phyloP scores from a whole-genome alignment of 139 green algal species.

The Spirogloea muscicola region DNA sequence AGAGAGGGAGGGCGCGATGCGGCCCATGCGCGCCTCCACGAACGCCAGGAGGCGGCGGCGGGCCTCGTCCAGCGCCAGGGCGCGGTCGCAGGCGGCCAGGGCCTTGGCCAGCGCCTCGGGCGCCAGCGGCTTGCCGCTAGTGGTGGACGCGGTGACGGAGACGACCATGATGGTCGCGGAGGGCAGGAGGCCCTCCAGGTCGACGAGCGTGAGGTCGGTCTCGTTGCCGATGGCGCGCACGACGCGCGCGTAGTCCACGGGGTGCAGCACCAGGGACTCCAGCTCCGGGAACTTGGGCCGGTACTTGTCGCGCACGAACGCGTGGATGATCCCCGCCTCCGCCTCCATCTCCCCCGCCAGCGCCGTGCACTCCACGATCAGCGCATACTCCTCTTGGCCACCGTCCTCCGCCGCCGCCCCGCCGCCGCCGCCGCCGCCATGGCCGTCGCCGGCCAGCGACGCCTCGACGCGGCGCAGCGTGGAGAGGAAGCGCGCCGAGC shows the following conservation, averaged over 20 bases:
- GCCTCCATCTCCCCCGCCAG: conserved; percentile 95
- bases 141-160: conserved; percentile 92
- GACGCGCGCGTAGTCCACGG: conserved; percentile 69
- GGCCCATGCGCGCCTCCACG: conserved; percentile 68
- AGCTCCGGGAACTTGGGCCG: conserved; percentile 90
- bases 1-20: conserved; percentile 92
- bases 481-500: conserved; percentile 48
- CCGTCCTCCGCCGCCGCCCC: not conserved
- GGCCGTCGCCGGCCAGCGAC: not conserved
- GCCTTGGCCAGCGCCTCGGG: conserved; percentile 55
- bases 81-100: conserved; percentile 70
- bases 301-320: conserved; percentile 61
- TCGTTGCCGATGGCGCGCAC: conserved; percentile 81
- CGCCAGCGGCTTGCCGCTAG: conserved; percentile 67
- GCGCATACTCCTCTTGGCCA: conserved; percentile 50
- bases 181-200: conserved; percentile 72
- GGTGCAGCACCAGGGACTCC: conserved; percentile 76
- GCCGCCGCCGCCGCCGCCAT: not conserved
- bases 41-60: conserved; percentile 59
- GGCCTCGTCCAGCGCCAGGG: conserved; percentile 78
- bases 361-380: conserved; percentile 94
- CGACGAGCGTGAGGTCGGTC: conserved; percentile 69
- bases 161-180: conserved; percentile 95
- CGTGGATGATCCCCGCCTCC: conserved; percentile 83
- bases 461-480: not conserved